Base-by-base conservation (phyloP, 2,329 filamentous ascomycete genomes). In the Trichoderma harzianum region DNA sequence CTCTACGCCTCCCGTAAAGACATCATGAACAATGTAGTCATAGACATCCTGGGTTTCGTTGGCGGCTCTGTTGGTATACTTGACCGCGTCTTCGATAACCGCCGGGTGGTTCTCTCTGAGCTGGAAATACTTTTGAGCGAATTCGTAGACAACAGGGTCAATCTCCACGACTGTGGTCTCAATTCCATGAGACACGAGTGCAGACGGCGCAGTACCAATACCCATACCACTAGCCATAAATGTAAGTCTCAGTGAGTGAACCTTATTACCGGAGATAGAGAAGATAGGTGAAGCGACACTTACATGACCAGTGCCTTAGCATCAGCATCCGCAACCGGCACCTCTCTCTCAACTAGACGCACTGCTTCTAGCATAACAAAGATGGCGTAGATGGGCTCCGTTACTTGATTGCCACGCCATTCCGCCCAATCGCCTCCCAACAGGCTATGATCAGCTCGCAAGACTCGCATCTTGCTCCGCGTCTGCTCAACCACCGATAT, bases 1-100 rank as follows among this genome's bases (percentile, higher is more conserved):
- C 80, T 98, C 96, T 0, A 94, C 95, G 67, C 96, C 96, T 28
- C 96, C 96, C 0, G 96, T 99, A 80, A 99, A 99, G 28, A 99
- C 96, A 76, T 99, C 96, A 80, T 99, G 96, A 69, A 99, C 87
- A 78, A 99, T 96, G 83, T 97, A 98, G 83, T 98, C 92, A 80
- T 92, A 99, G 32, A 85, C 85, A 61, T 84, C 80, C 8, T 82
- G 79, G 71, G 83, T 76, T 32, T 82, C 76, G 65, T 82, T 78
- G 69, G 84, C 83, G 62, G 86, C 78, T 67, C 82, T 78, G 60
- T 84, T 81, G 21, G 89, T 87, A 80, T 90, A 97, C n/a, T 84
- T 82, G 3, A 94, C 89, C 0, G 96, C 96, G 77, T 99, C 94
- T 65, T 91, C 88, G 74, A 98, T 91, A 68, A 93, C 88, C n/a